phyloP scores from a whole-genome alignment of 1,284 basidiomycete genomes.

The Pascua sp. region DNA sequence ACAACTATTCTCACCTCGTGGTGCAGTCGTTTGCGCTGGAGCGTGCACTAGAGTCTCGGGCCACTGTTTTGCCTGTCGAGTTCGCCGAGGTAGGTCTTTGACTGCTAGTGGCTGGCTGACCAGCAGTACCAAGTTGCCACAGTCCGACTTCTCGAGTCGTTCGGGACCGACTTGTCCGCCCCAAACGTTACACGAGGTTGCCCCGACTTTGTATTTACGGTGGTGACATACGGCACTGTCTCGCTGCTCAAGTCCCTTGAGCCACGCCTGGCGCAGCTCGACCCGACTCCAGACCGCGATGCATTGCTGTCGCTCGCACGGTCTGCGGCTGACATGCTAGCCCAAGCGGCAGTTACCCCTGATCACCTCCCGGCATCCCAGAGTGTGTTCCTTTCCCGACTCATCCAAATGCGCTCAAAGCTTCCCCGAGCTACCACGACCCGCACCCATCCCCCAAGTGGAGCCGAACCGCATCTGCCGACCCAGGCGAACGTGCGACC shows the following conservation, averaged over 20 bases:
- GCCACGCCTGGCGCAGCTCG: slow-evolving; percentile 12
- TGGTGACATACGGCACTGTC: slow-evolving; percentile 32
- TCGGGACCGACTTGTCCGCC: slow-evolving; percentile 20
- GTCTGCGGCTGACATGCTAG: slow-evolving; percentile 27
- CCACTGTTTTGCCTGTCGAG: slow-evolving; percentile 14
- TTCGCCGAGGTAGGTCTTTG: slow-evolving; percentile 26
- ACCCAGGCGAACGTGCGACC: neutral
- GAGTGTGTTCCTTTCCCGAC: slow-evolving; percentile 17
- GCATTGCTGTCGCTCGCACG: slow-evolving; percentile 12
- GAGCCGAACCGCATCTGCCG: too few species aligned
- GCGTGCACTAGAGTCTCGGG: slow-evolving; percentile 12
- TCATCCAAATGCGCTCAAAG: slow-evolving; percentile 6
- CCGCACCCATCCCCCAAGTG: too few species aligned
- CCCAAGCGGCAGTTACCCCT: slow-evolving; percentile 21
- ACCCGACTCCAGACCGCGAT: neutral
- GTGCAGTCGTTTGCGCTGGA: slow-evolving; percentile 29
- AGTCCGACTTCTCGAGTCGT: slow-evolving; percentile 23
- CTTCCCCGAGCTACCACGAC: neutral
- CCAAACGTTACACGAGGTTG: slow-evolving; percentile 19
- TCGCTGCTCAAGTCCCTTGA: slow-evolving; percentile 25
- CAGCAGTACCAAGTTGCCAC: slow-evolving; percentile 26
- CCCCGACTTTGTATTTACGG: slow-evolving; percentile 32
- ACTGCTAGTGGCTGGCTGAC: neutral
- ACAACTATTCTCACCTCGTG: slow-evolving; percentile 29
- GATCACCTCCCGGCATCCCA: slow-evolving; percentile 28